These are phyloP conservation scores for Turritis glabra DNA, from an alignment of 345 rosid species.

Conservation along the genomic window DNA sequence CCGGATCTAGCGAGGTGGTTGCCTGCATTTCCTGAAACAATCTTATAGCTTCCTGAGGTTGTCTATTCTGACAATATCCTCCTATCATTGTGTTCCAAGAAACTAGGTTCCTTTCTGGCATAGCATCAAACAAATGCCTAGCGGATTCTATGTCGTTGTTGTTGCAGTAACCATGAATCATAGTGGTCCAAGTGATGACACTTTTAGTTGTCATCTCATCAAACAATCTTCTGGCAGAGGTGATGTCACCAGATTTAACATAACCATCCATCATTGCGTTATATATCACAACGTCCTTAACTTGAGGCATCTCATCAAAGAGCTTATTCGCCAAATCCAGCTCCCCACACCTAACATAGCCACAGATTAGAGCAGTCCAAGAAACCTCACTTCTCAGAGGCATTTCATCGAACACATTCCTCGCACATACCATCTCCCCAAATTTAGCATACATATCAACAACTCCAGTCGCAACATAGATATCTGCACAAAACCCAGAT, in stretches of 20 bases:
- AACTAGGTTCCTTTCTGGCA: slow-evolving; percentile 64
- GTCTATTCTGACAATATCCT: slow-evolving; percentile 68
- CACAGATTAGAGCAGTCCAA: slow-evolving; percentile 74
- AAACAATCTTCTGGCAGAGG: slow-evolving; percentile 56
- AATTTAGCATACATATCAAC: slow-evolving; percentile 70
- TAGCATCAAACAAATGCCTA: slow-evolving; percentile 55
- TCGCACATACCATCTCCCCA: slow-evolving; percentile 49
- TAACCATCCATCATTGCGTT: slow-evolving; percentile 72
- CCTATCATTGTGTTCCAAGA: slow-evolving; percentile 87
- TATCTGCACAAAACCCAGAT: slow-evolving; percentile 55
- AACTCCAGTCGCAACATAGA: slow-evolving; percentile 65
- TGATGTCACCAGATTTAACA: slow-evolving; percentile 66
- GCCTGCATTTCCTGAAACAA: slow-evolving; percentile 67
- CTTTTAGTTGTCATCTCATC: slow-evolving; percentile 53
- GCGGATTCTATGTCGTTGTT: slow-evolving; percentile 56
- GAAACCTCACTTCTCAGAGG: slow-evolving; percentile 58
- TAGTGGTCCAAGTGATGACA: slow-evolving; percentile 74
- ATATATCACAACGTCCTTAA: slow-evolving; percentile 50
- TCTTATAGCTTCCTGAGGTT: slow-evolving; percentile 63
- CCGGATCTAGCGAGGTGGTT: slow-evolving; percentile 54
- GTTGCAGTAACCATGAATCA: slow-evolving; percentile 70
- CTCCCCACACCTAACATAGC: slow-evolving; percentile 56
- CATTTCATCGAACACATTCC: slow-evolving; percentile 67
- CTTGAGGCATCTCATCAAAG: slow-evolving; percentile 57
- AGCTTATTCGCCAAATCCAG: slow-evolving; percentile 50